Conservation (phyloP, 192 early-diverging fungal species). For the Geranomyces variabilis region DNA sequence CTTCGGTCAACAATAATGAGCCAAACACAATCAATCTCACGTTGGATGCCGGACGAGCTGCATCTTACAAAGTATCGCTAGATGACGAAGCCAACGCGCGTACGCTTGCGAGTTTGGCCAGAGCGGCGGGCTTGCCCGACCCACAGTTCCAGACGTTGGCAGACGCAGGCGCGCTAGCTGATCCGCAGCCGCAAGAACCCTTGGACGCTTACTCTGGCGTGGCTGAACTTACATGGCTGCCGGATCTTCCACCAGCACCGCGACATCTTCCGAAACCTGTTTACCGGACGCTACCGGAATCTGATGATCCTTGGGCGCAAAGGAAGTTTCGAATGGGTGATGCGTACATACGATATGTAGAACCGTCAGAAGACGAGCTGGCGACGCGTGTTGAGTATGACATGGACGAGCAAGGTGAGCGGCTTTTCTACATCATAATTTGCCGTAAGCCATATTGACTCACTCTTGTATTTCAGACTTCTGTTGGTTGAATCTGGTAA, state of each 20-base stretch:
- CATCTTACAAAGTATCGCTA: too few species aligned
- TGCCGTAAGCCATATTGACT: too few species aligned
- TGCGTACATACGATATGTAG: constrained; percentile 35
- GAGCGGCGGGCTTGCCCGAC: too few species aligned
- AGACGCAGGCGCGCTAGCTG: too few species aligned
- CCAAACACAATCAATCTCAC: too few species aligned
- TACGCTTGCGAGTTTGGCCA: too few species aligned
- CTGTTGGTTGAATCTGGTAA: constrained; percentile 72
- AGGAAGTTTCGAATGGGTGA: constrained; percentile 12
- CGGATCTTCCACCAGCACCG: constrained; percentile 34
- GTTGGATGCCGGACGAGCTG: too few species aligned
- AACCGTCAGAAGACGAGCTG: constrained; percentile 54
- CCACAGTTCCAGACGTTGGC: too few species aligned
- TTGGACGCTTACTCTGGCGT: constrained; percentile 2
- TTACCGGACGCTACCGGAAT: constrained; percentile 17
- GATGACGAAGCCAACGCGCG: too few species aligned
- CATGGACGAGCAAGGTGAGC: constrained; percentile 87
- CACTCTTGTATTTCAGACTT: constrained; percentile 55
- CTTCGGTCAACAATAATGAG: too few species aligned
- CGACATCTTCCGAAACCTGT: constrained; percentile 7
- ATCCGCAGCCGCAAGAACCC: too few species aligned
- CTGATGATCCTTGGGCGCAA: neutral
- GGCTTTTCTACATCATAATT: too few species aligned
- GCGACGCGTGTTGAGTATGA: constrained; percentile 84
- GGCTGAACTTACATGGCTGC: neutral